These are phyloP conservation scores for Pinus albicaulis DNA, from an alignment of 75 land plant species.

Conservation along the genomic window DNA sequence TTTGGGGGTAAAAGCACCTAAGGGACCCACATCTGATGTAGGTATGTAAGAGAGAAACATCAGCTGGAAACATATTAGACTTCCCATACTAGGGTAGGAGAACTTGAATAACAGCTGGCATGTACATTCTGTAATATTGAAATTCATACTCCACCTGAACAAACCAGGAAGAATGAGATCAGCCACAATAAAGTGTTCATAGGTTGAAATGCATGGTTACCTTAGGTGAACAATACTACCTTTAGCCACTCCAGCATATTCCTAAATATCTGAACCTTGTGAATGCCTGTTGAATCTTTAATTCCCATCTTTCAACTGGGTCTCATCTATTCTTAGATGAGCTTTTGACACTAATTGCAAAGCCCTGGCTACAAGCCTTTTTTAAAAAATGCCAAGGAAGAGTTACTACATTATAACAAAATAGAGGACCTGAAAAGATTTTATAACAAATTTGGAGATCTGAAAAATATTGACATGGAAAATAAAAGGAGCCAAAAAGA, in stretches of 20 bases:
- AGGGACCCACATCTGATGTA: conserved; percentile 15
- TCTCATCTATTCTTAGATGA: conserved; percentile 80
- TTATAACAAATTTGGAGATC: too few relatives aligned
- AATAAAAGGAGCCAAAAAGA: background rate
- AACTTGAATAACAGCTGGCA: conserved; percentile 74
- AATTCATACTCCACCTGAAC: conserved; percentile 90
- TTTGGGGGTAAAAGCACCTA: background rate
- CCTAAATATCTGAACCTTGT: conserved; percentile 65
- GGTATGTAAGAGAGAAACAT: conserved; percentile 77
- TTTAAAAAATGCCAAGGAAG: background rate
- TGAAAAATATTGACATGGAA: too few relatives aligned
- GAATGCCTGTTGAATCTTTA: conserved; percentile 63
- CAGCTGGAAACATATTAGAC: conserved; percentile 85
- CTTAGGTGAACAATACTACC: conserved; percentile 25
- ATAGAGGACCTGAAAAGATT: too few relatives aligned
- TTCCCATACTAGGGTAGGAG: conserved; percentile 74
- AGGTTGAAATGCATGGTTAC: background rate
- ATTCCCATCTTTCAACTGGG: conserved; percentile 58
- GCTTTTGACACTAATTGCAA: conserved; percentile 82
- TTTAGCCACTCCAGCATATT: conserved; percentile 71
- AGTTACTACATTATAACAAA: too few relatives aligned
- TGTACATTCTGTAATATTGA: conserved; percentile 78
- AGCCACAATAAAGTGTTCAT: background rate
- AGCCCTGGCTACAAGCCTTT: conserved; percentile 67
- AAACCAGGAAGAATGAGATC: background rate